Conservation (phyloP, 805 yeast genomes). For the Myxozyma sirexii region DNA sequence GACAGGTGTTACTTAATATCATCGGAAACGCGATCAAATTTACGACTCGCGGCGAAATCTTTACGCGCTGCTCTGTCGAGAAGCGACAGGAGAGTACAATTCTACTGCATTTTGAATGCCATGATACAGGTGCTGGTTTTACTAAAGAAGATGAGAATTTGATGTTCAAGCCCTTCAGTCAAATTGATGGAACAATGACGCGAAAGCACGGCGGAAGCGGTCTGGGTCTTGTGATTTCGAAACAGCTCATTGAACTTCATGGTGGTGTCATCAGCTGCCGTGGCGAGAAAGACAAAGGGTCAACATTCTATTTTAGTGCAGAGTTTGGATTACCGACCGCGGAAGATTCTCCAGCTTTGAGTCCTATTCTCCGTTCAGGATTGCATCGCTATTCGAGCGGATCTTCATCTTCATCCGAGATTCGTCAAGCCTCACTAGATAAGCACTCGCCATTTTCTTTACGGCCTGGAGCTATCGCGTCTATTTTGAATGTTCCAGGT, state of each 20-base stretch:
- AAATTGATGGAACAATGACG: slow-evolving; percentile 37
- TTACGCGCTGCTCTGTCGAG: slow-evolving; percentile 38
- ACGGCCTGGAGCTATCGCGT: slow-evolving; percentile 17
- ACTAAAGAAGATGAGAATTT: slow-evolving; percentile 39
- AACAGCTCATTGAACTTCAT: slow-evolving; percentile 43
- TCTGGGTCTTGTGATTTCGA: slow-evolving; percentile 43
- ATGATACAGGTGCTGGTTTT: slow-evolving; percentile 45
- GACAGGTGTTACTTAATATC: slow-evolving; percentile 43
- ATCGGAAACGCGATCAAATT: slow-evolving; percentile 45
- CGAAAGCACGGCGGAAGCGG: slow-evolving; percentile 42
- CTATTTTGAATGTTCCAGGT: not conserved
- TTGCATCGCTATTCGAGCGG: slow-evolving; percentile 5
- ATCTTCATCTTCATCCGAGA: slow-evolving; percentile 4
- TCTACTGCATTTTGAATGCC: slow-evolving; percentile 39
- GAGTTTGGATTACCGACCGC: slow-evolving; percentile 38
- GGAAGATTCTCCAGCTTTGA: slow-evolving; percentile 28
- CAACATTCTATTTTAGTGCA: slow-evolving; percentile 40
- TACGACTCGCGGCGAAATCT: slow-evolving; percentile 42
- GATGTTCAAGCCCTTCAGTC: slow-evolving; percentile 45
- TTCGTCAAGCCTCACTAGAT: not conserved
- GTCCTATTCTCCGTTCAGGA: slow-evolving; percentile 16
- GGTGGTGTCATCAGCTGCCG: slow-evolving; percentile 40
- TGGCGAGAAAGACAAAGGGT: slow-evolving; percentile 41
- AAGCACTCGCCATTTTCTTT: slow-evolving; percentile 19
- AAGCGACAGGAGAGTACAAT: slow-evolving; percentile 24